Percentiles rank a stretch among this genome's conserved stretches.
Conservation (phyloP, 768 basidiomycete species). For the Gelatoporia subvermispora region DNA sequence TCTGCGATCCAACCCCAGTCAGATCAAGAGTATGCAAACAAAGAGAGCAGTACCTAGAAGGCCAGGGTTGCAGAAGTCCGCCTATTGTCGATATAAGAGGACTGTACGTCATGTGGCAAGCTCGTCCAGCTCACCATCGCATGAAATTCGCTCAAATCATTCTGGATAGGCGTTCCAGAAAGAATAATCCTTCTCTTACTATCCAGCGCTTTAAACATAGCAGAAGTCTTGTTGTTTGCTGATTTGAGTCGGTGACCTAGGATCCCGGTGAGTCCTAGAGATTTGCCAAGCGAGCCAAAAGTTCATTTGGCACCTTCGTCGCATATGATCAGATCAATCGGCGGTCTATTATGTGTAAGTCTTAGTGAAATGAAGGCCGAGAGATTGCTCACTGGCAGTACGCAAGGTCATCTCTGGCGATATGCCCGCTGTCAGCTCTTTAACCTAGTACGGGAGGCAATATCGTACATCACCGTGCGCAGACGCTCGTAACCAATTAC, state of each 20-base stretch:
- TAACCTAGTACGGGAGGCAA: not conserved
- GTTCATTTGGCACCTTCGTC: slow-evolving; percentile 59
- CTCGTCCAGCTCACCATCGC: slow-evolving; percentile 79
- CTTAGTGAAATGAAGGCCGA: not conserved
- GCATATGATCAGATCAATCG: slow-evolving; percentile 89
- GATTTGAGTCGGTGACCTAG: slow-evolving; percentile 90
- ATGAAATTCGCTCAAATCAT: slow-evolving; percentile 93
- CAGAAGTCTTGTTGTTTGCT: slow-evolving; percentile 83
- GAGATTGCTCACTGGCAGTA: slow-evolving; percentile 53
- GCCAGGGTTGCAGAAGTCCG: slow-evolving; percentile 92
- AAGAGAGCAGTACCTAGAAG: slow-evolving; percentile 53
- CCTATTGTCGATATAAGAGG: slow-evolving; percentile 36
- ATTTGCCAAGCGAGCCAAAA: not conserved
- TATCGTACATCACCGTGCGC: slow-evolving; percentile 70
- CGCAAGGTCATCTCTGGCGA: slow-evolving; percentile 46
- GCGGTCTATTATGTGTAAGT: slow-evolving; percentile 49
- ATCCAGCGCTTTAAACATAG: slow-evolving; percentile 75
- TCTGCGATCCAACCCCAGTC: slow-evolving; percentile 37
- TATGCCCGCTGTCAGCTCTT: not conserved
- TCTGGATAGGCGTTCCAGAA: slow-evolving; percentile 96
- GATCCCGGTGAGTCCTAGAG: not conserved
- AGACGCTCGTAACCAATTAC: slow-evolving; percentile 95
- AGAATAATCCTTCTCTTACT: slow-evolving; percentile 81
- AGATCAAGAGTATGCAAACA: not conserved
- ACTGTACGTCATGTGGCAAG: not conserved